Evolutionary conservation across 257 asterid species (phyloP).

Genomic region (Haberlea rhodopensis): DNA sequence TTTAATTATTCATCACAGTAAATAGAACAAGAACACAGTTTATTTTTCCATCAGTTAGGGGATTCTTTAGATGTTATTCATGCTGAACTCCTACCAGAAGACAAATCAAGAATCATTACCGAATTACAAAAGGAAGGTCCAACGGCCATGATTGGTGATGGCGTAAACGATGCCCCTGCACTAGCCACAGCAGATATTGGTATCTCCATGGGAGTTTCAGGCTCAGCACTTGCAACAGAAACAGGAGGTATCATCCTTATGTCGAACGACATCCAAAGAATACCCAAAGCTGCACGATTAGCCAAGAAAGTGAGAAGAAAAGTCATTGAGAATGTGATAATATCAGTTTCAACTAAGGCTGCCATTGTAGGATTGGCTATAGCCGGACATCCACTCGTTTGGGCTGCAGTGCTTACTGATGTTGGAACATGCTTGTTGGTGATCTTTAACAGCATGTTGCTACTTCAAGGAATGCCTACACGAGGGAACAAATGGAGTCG

Average conservation of each 20-base stretch:
- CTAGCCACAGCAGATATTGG: conserved; percentile 78
- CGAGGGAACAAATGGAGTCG: conserved; percentile 18
- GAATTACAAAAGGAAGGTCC: conserved; percentile 58
- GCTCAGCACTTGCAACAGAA: conserved; percentile 80
- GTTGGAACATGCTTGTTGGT: conserved; percentile 82
- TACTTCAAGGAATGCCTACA: conserved; percentile 35
- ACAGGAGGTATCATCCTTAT: conserved; percentile 67
- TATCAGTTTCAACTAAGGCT: conserved; percentile 51
- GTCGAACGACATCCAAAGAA: conserved; percentile 72
- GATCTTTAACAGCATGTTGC: conserved; percentile 77
- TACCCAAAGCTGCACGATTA: conserved; percentile 51
- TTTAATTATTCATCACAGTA: not conserved
- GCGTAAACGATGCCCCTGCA: conserved; percentile 86
- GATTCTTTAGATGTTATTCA: conserved; percentile 54
- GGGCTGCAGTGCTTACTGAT: conserved; percentile 84
- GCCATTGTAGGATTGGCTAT: conserved; percentile 67
- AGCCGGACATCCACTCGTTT: conserved; percentile 81
- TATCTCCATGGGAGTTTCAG: conserved; percentile 86
- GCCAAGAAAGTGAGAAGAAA: conserved; percentile 55
- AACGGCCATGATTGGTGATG: conserved; percentile 88
- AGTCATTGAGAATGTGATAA: conserved; percentile 56
- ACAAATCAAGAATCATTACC: conserved; percentile 50
- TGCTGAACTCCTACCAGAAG: conserved; percentile 78
- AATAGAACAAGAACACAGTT: not conserved
- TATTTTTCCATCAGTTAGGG: conserved; percentile 42